A percentile compares a stretch with the other conserved stretches of the same genome.
Conservation (phyloP, 2,329 filamentous ascomycete species). For the Periconia sp. region DNA sequence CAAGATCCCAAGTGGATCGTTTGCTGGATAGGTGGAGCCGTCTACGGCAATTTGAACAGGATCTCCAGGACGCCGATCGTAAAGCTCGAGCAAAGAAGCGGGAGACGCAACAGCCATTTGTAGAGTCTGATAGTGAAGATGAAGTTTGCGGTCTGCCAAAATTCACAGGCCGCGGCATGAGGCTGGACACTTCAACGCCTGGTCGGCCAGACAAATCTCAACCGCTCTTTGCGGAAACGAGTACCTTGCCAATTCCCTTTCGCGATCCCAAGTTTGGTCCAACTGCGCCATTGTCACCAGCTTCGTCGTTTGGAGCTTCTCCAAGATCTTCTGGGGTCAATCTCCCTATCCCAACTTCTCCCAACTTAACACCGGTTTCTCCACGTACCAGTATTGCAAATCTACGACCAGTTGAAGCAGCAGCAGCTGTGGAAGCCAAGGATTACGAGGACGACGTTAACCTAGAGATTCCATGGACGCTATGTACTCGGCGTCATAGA, state of each 20-base stretch:
- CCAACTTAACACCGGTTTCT: conserved; percentile 23
- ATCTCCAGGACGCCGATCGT: conserved; percentile 30
- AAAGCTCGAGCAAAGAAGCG: conserved; percentile 28
- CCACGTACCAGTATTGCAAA: conserved; percentile 32
- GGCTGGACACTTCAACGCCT: conserved; percentile 13
- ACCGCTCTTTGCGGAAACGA: conserved; percentile 36
- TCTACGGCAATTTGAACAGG: conserved; percentile 36
- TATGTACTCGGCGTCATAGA: conserved; percentile 38
- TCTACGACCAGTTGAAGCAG: conserved; percentile 36
- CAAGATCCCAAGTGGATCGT: conserved; percentile 29
- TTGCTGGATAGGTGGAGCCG: conserved; percentile 42
- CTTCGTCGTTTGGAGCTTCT: conserved; percentile 27
- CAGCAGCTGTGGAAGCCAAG: conserved; percentile 38
- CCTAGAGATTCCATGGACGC: conserved; percentile 45
- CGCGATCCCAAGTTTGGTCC: conserved; percentile 23
- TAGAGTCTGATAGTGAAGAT: conserved; percentile 44
- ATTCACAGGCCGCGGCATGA: conserved; percentile 15
- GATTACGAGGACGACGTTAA: conserved; percentile 37
- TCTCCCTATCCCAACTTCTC: conserved; percentile 14
- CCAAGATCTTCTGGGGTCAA: conserved; percentile 26
- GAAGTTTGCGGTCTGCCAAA: conserved; percentile 21
- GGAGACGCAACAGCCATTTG: conserved; percentile 38
- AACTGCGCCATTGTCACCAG: conserved; percentile 31
- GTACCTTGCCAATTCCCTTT: conserved; percentile 26
- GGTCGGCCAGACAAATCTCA: conserved; percentile 28